Base-by-base conservation (phyloP, 306 rosid species). In the Cotoneaster glaucophyllus region DNA sequence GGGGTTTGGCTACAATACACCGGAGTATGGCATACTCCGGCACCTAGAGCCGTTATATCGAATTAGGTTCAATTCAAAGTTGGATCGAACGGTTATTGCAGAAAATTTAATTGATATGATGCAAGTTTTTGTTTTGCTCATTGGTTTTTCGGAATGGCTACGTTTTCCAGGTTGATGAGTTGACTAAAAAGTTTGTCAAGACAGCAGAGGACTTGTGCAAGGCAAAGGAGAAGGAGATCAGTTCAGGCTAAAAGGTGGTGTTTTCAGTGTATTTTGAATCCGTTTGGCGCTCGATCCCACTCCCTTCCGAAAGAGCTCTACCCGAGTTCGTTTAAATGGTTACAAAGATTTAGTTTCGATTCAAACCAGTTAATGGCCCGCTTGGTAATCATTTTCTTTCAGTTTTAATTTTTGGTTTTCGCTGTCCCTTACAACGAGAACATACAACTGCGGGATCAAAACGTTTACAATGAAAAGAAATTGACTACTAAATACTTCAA, bases 161-260 rank as follows among this genome's bases (percentile, higher is more conserved):
- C 72, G 61, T 37, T 77, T 54, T 53, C 19, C 84, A 95, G 97
- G 87, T 92, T 78, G 99, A 92, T 44, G 99, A 95, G 57, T 62
- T 90, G 83, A 95, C 99, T 37, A 92, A 95, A 80, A 90, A 88
- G 76, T 85, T 79, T 84, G 84, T 90, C 69, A 90, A 92, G 92
- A 80, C 76, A 13, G 97, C 97, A 0, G 99, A 92, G 86, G 99
- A 95, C 63, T 9, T 74, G 67, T 88, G 93, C 87, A 92, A 95
- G 85, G 91, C 85, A 29, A 95, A 90, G 84, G 97, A 92, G 86
- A 92, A 90, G 77, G 97, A 92, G 86, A 88, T 89, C 75, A 82
- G 75, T 78, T 87, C 84, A 76, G 88, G 93, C 77, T 90, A 81
- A 84, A 9, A 18, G 18, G 58, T 59, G 43, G 57, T 21, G 43